Evolutionary conservation across 1,284 basidiomycete species (phyloP).

Genomic region (Neolentinus lepideus): DNA sequence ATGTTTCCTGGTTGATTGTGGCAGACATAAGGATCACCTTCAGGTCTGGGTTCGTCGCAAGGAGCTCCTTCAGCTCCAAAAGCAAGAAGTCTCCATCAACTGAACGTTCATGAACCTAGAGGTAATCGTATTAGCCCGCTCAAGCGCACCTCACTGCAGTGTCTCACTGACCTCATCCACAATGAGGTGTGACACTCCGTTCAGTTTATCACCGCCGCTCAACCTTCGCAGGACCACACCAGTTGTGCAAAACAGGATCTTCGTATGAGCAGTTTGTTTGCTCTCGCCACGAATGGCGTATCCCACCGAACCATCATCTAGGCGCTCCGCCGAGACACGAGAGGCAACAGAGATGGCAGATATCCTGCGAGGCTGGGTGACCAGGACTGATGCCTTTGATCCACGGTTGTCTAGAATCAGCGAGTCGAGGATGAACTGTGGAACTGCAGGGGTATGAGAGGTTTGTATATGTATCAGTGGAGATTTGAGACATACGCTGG

Average conservation of each 20-base stretch:
- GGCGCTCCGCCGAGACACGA: constrained; percentile 81
- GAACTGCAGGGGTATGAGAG: constrained; percentile 45
- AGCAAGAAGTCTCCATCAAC: constrained; percentile 88
- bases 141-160: background rate
- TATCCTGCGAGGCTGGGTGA: constrained; percentile 89
- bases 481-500: constrained; percentile 41
- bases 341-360: constrained; percentile 87
- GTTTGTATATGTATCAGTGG: background rate
- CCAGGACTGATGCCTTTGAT: constrained; percentile 69
- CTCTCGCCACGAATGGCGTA: constrained; percentile 92
- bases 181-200: constrained; percentile 76
- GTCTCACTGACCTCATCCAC: constrained; percentile 73
- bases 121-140: constrained; percentile 3
- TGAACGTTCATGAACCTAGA: constrained; percentile 82
- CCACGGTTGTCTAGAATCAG: constrained; percentile 62
- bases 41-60: constrained; percentile 63
- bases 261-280: constrained; percentile 59
- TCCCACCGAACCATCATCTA: constrained; percentile 81
- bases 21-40: constrained; percentile 87
- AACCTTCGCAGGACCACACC: constrained; percentile 84
- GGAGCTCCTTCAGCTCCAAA: constrained; percentile 76
- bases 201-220: constrained; percentile 66
- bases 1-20: constrained; percentile 84
- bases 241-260: constrained; percentile 88
- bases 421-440: constrained; percentile 86